phyloP scores from a whole-genome alignment of 345 rosid species.

The Brassica juncea region DNA sequence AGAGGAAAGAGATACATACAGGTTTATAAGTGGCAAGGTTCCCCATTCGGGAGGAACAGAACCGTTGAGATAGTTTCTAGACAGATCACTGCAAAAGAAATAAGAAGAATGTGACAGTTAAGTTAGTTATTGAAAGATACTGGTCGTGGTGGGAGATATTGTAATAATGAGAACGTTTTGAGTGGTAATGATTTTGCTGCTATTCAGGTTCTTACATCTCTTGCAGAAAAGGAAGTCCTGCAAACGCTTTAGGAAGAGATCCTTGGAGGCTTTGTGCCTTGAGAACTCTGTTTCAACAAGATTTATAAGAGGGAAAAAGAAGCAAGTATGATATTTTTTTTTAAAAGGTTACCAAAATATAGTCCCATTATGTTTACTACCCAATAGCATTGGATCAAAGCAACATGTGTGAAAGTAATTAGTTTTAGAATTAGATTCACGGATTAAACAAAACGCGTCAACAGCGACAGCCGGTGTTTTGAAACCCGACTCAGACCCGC shows the following conservation, averaged over 20 bases:
- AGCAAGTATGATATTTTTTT: not conserved
- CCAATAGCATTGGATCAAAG: not conserved
- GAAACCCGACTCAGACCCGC: no score
- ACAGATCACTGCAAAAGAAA: conserved; percentile 44
- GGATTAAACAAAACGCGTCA: conserved; percentile 27
- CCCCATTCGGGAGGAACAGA: conserved; percentile 57
- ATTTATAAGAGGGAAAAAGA: not conserved
- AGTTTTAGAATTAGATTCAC: not conserved
- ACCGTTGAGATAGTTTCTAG: conserved; percentile 56
- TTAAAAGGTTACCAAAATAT: not conserved
- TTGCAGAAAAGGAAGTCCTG: conserved; percentile 47
- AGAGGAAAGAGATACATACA: conserved; percentile 38
- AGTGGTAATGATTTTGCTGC: not conserved
- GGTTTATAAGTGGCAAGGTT: conserved; percentile 35
- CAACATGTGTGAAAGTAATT: not conserved
- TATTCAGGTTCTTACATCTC: conserved; percentile 40
- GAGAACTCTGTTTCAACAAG: conserved; percentile 41
- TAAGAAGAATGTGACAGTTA: conserved; percentile 17
- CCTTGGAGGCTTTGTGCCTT: conserved; percentile 51
- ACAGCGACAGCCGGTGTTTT: conserved; percentile 26
- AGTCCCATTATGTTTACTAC: conserved; percentile 10
- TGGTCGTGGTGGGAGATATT: not conserved
- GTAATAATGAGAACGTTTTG: not conserved
- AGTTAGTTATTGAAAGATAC: conserved; percentile 1
- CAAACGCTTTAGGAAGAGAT: conserved; percentile 46